These are phyloP conservation scores for Hevea brasiliensis DNA, from an alignment of 345 rosid genomes.

Conservation along the genomic window DNA sequence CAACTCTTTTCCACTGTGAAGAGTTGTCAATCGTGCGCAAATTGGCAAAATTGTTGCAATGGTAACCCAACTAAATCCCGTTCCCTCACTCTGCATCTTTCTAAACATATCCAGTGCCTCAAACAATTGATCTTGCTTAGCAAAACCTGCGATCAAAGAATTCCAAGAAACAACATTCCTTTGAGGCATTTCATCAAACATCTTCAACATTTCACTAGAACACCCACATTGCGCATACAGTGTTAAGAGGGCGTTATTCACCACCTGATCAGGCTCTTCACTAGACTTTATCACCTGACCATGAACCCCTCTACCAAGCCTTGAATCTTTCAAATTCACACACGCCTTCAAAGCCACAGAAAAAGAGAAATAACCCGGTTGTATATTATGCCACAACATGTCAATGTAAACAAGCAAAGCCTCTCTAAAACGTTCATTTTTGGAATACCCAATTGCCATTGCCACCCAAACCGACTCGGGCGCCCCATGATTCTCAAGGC, in stretches of 20 bases:
- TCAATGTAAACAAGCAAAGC: slow-evolving; percentile 36
- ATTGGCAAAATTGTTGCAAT: slow-evolving; percentile 38
- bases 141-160: slow-evolving; percentile 19
- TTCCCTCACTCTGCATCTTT: slow-evolving; percentile 39
- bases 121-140: slow-evolving; percentile 10
- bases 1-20: slow-evolving; percentile 40
- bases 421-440: slow-evolving; percentile 34
- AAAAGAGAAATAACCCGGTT: slow-evolving; percentile 44
- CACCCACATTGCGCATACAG: slow-evolving; percentile 32
- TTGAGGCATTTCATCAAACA: slow-evolving; percentile 20
- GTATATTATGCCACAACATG: slow-evolving; percentile 34
- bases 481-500: too few species aligned
- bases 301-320: slow-evolving; percentile 44
- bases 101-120: slow-evolving; percentile 38
- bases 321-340: slow-evolving; percentile 20
- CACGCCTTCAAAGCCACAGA: slow-evolving; percentile 50
- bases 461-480: too few species aligned
- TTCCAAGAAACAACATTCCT: slow-evolving; percentile 28
- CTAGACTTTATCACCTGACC: slow-evolving; percentile 41
- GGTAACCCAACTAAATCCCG: slow-evolving; percentile 49
- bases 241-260: slow-evolving; percentile 36
- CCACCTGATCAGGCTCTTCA: slow-evolving; percentile 45
- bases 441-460: slow-evolving; percentile 51
- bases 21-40: slow-evolving; percentile 38
- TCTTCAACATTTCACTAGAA: slow-evolving; percentile 33